Evolutionary conservation across 1,284 basidiomycete species (phyloP).

Genomic region (Dichomitus squalens): DNA sequence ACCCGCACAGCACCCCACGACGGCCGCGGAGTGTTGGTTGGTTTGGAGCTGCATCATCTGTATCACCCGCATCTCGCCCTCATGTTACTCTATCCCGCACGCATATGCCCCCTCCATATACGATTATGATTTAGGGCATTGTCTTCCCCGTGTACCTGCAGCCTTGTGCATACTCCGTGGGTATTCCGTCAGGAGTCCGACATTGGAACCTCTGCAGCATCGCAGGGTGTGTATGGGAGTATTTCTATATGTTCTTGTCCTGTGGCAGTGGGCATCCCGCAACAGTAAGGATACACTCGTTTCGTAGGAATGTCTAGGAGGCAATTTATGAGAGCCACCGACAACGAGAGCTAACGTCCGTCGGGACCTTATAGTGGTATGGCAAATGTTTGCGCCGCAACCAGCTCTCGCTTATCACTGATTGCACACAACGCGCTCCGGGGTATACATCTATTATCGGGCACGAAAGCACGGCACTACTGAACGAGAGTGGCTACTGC

Average conservation of each 20-base stretch:
- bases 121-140: conserved; percentile 26
- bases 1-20: conserved; percentile 13
- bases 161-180: background rate
- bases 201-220: too few relatives aligned
- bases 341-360: too few relatives aligned
- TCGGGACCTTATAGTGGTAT: too few relatives aligned
- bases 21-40: conserved; percentile 22
- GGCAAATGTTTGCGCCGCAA: too few relatives aligned
- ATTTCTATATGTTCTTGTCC: background rate
- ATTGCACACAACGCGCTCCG: background rate
- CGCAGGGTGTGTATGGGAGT: too few relatives aligned
- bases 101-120: conserved; percentile 25
- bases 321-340: too few relatives aligned
- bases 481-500: conserved; percentile 31
- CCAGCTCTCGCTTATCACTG: too few relatives aligned
- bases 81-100: conserved; percentile 26
- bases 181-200: too few relatives aligned
- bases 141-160: background rate
- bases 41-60: conserved; percentile 25
- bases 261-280: too few relatives aligned
- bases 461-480: conserved; percentile 3
- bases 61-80: conserved; percentile 28
- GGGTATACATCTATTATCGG: conserved; percentile 13
- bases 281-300: too few relatives aligned
- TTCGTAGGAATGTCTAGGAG: too few relatives aligned